phyloP scores from a whole-genome alignment of 768 basidiomycete species.

The Hypholoma fasciculare region DNA sequence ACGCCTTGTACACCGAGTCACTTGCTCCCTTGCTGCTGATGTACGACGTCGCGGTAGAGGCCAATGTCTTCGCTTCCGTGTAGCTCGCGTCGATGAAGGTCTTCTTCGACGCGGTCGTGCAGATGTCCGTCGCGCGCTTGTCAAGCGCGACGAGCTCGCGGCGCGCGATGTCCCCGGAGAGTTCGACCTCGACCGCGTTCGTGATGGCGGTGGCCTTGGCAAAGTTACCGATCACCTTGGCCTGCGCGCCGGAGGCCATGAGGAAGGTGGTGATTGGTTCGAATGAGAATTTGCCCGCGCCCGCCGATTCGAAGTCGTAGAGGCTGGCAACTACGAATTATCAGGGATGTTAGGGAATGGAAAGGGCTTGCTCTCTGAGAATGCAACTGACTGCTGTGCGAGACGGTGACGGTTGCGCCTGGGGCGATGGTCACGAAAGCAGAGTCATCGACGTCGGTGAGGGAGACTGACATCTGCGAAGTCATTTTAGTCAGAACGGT shows the following conservation, averaged over 20 bases:
- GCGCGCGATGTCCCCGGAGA: slow-evolving; percentile 34
- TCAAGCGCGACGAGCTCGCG: slow-evolving; percentile 28
- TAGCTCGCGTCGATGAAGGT: slow-evolving; percentile 43
- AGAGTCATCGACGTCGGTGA: slow-evolving; percentile 36
- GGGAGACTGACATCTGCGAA: slow-evolving; percentile 33
- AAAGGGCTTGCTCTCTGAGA: background rate
- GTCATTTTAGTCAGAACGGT: background rate
- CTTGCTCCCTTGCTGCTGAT: slow-evolving; percentile 34
- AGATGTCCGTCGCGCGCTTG: slow-evolving; percentile 40
- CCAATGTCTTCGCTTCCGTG: slow-evolving; percentile 40
- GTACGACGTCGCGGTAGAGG: slow-evolving; percentile 31
- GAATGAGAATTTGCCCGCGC: slow-evolving; percentile 40
- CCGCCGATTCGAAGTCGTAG: slow-evolving; percentile 41
- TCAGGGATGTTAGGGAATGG: background rate
- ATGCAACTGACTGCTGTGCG: slow-evolving; percentile 32
- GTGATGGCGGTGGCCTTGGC: slow-evolving; percentile 25
- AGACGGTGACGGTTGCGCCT: slow-evolving; percentile 38
- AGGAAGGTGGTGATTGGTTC: slow-evolving; percentile 39
- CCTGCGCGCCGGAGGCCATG: slow-evolving; percentile 19
- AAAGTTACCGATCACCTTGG: slow-evolving; percentile 18
- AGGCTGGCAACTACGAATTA: slow-evolving; percentile 34
- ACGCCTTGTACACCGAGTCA: slow-evolving; percentile 38
- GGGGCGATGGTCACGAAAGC: slow-evolving; percentile 39
- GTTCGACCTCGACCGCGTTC: slow-evolving; percentile 30
- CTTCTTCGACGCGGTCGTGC: slow-evolving; percentile 31